A percentile compares a stretch with the other conserved stretches of the same genome.
These are phyloP conservation scores for Globisporangium lucens DNA, from an alignment of 352 stramenopile genomes.

Conservation along the genomic window DNA sequence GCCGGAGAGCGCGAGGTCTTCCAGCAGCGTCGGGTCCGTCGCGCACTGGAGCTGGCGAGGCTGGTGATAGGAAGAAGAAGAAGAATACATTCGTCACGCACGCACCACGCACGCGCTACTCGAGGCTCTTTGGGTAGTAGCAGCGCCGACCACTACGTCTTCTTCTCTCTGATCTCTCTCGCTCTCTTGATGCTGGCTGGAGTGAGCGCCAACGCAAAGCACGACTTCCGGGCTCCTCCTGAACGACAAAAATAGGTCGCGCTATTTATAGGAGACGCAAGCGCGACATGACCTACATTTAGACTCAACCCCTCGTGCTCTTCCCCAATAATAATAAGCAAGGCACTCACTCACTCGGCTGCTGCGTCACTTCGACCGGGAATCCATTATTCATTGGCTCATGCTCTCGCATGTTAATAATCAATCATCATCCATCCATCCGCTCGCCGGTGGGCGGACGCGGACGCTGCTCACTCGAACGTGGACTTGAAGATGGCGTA, in stretches of 20 bases:
- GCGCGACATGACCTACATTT: background rate
- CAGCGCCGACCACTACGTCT: background rate
- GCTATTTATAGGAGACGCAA: background rate
- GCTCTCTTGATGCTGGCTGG: background rate
- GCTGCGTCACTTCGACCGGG: background rate
- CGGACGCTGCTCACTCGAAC: slow-evolving; percentile 53
- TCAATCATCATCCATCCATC: background rate
- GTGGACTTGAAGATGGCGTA: slow-evolving; percentile 82
- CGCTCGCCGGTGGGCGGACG: too few species aligned
- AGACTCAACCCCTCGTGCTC: background rate
- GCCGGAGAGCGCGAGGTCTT: slow-evolving; percentile 34
- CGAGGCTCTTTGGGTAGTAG: background rate
- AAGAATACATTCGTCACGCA: slow-evolving; percentile 2
- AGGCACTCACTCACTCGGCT: too few species aligned
- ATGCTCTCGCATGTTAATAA: background rate
- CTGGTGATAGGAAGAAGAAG: background rate
- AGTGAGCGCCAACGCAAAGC: background rate
- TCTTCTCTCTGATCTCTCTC: background rate
- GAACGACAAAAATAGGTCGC: too few species aligned
- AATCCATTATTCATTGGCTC: background rate
- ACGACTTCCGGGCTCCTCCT: background rate
- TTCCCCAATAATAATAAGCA: background rate
- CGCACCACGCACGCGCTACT: background rate
- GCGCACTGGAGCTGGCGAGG: slow-evolving; percentile 2
- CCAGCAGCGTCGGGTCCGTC: slow-evolving; percentile 25